These are phyloP conservation scores for Kalmanozyma brasiliensis DNA, from an alignment of 1,284 basidiomycete species.

Conservation along the genomic window DNA sequence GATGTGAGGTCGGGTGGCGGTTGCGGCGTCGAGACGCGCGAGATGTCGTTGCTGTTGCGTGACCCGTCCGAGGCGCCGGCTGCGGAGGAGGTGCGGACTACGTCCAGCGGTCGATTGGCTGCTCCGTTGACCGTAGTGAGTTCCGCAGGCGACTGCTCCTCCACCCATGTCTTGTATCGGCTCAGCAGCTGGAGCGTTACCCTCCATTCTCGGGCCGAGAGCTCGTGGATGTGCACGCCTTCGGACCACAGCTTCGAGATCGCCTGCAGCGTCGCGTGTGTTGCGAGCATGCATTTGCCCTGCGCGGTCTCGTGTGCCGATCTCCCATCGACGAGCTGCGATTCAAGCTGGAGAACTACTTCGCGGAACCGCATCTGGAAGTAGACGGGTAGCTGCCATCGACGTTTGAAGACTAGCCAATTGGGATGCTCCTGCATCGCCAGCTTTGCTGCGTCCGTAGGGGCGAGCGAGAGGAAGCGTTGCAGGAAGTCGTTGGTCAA, in stretches of 20 bases:
- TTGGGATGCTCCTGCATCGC: slow-evolving; percentile 73
- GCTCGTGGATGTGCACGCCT: slow-evolving; percentile 49
- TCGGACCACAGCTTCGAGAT: slow-evolving; percentile 51
- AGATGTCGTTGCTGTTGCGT: slow-evolving; percentile 17
- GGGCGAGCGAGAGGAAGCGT: slow-evolving; percentile 83
- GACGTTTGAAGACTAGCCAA: slow-evolving; percentile 79
- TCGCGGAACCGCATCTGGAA: slow-evolving; percentile 98
- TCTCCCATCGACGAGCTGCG: slow-evolving; percentile 8
- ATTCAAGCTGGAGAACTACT: slow-evolving; percentile 72
- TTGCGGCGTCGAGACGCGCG: slow-evolving; percentile 31
- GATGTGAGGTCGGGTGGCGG: slow-evolving; percentile 10
- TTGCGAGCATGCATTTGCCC: slow-evolving; percentile 20
- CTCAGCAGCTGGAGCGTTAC: slow-evolving; percentile 62
- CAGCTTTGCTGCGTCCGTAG: slow-evolving; percentile 71
- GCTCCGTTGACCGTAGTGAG: background rate
- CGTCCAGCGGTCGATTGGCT: slow-evolving; percentile 7
- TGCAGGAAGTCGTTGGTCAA: slow-evolving; percentile 85
- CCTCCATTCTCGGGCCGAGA: slow-evolving; percentile 60
- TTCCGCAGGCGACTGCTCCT: slow-evolving; percentile 24
- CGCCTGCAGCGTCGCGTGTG: slow-evolving; percentile 33
- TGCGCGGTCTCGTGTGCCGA: background rate
- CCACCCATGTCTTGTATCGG: slow-evolving; percentile 61
- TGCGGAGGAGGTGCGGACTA: background rate
- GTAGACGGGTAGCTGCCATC: slow-evolving; percentile 96
- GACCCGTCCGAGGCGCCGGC: slow-evolving; percentile 1